Percentiles rank a stretch among this genome's conserved stretches.
Conservation (phyloP, 768 basidiomycete species). For the Mycena kentingensis region DNA sequence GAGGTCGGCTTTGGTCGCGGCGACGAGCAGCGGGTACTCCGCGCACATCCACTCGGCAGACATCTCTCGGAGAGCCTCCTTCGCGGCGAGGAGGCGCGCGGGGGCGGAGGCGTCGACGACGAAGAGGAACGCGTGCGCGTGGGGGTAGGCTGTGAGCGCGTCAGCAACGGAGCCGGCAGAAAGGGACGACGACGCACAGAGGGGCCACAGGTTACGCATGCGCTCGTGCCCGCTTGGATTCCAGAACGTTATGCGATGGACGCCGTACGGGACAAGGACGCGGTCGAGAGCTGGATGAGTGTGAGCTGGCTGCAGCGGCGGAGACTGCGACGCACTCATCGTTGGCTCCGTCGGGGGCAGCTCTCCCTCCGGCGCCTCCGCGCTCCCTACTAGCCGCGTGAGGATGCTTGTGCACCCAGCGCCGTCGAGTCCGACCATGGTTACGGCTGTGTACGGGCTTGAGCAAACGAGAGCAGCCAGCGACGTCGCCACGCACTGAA, state of each 20-base stretch:
- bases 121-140: not conserved
- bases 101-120: not conserved
- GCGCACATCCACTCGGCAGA: not conserved
- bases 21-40: not conserved
- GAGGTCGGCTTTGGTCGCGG: not conserved
- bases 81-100: not conserved
- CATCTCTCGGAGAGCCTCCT: not conserved
- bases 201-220: not conserved
- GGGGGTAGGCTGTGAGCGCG: not conserved
- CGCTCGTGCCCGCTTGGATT: not conserved
- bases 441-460: not conserved
- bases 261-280: not conserved
- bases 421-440: not conserved
- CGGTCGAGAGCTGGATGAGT: not conserved
- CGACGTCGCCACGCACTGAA: conserved; percentile 1
- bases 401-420: not conserved
- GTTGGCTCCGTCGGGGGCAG: not conserved
- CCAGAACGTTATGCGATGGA: not conserved
- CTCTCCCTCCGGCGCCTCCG: not conserved
- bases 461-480: not conserved
- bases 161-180: not conserved
- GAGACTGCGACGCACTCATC: not conserved
- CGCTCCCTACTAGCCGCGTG: not conserved
- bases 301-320: not conserved
- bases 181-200: not conserved